phyloP scores from a whole-genome alignment of 2,329 filamentous ascomycete species.

The Aureobasidium sp. region DNA sequence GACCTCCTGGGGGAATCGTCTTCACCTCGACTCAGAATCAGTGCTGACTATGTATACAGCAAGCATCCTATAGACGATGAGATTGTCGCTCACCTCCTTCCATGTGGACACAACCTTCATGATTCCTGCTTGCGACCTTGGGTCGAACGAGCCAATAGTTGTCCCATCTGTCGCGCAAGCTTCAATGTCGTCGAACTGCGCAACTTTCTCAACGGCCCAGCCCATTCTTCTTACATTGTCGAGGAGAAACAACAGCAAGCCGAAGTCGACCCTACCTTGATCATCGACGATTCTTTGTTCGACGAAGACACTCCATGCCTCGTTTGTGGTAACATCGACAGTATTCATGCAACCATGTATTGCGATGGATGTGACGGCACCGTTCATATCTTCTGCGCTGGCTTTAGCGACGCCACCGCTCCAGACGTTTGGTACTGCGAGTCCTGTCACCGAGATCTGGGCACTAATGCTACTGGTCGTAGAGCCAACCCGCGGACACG shows the following conservation, averaged over 20 bases:
- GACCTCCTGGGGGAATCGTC: slow-evolving; percentile 25
- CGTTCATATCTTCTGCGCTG: slow-evolving; percentile 89
- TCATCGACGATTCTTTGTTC: slow-evolving; percentile 56
- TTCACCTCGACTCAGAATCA: not conserved
- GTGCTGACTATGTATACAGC: slow-evolving; percentile 25
- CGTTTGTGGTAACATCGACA: slow-evolving; percentile 72
- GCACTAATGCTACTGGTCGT: slow-evolving; percentile 19
- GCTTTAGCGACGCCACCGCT: slow-evolving; percentile 52
- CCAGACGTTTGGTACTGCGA: slow-evolving; percentile 73
- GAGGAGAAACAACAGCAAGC: slow-evolving; percentile 83
- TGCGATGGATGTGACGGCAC: slow-evolving; percentile 87
- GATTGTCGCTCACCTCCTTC: slow-evolving; percentile 55
- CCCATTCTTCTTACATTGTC: slow-evolving; percentile 56
- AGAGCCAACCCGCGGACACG: not conserved
- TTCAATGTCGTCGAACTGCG: slow-evolving; percentile 89
- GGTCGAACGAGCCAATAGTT: slow-evolving; percentile 95
- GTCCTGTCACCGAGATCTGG: slow-evolving; percentile 56
- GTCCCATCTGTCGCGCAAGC: slow-evolving; percentile 86
- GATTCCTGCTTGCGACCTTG: slow-evolving; percentile 88
- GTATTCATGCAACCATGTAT: slow-evolving; percentile 77
- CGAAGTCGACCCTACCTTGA: slow-evolving; percentile 77
- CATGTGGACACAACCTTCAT: slow-evolving; percentile 88
- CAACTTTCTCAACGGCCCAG: slow-evolving; percentile 60
- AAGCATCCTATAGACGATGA: slow-evolving; percentile 38
- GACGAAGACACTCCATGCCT: slow-evolving; percentile 69